Conservation (phyloP, 352 stramenopile genomes). For the Globisporangium mamillatum region DNA sequence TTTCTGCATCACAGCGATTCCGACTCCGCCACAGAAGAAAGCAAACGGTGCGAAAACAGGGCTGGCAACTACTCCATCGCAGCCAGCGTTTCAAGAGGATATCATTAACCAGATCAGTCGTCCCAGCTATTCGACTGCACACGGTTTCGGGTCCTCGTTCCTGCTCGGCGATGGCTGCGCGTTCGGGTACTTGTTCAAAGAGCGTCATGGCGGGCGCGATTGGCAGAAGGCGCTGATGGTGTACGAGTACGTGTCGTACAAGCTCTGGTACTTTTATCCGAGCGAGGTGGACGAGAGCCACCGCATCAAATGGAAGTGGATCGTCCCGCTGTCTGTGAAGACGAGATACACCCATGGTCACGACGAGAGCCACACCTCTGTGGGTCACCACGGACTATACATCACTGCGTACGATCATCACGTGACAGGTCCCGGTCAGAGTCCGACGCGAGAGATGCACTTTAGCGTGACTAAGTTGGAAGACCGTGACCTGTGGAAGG, state of each 20-base stretch:
- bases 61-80: slow-evolving; percentile 28
- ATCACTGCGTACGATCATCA: slow-evolving; percentile 82
- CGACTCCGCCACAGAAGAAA: slow-evolving; percentile 30
- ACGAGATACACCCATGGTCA: slow-evolving; percentile 82
- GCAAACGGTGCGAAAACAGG: slow-evolving; percentile 16
- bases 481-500: slow-evolving; percentile 79
- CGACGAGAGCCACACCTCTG: slow-evolving; percentile 77
- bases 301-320: slow-evolving; percentile 87
- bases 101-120: slow-evolving; percentile 87
- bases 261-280: slow-evolving; percentile 89
- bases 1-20: slow-evolving; percentile 58
- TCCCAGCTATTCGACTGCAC: slow-evolving; percentile 77
- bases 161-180: slow-evolving; percentile 77
- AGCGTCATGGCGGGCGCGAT: slow-evolving; percentile 48
- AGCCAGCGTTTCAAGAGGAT: slow-evolving; percentile 80
- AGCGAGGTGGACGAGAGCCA: slow-evolving; percentile 80
- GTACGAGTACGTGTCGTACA: slow-evolving; percentile 86
- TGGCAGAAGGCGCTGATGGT: slow-evolving; percentile 87
- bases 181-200: slow-evolving; percentile 85
- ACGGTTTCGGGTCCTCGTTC: slow-evolving; percentile 87
- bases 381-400: slow-evolving; percentile 82
- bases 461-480: slow-evolving; percentile 86
- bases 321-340: slow-evolving; percentile 70
- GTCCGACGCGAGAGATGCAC: slow-evolving; percentile 68
- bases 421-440: slow-evolving; percentile 43